phyloP scores from a whole-genome alignment of 805 yeast genomes.

The Hanseniaspora hatyaiensis region DNA sequence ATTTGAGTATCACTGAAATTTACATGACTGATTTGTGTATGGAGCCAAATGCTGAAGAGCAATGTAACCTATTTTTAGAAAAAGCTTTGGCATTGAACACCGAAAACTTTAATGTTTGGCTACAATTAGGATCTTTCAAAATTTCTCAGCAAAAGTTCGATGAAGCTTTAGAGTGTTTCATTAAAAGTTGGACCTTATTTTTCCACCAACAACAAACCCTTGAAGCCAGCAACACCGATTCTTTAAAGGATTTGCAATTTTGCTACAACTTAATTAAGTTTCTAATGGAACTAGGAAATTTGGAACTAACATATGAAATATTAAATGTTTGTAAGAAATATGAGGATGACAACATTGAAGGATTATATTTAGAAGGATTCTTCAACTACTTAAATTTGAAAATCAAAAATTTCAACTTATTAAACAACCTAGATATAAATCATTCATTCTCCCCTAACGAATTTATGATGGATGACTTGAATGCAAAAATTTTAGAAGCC shows the following conservation, averaged over 20 bases:
- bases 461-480: conserved; percentile 25
- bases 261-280: conserved; percentile 13
- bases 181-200: conserved; percentile 62
- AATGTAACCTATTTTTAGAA: conserved; percentile 61
- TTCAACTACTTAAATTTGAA: conserved; percentile 47
- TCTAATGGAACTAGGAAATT: conserved; percentile 52
- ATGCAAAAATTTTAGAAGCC: conserved; percentile 26
- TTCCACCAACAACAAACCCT: too few species aligned
- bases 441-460: conserved; percentile 23
- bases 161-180: conserved; percentile 62
- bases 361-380: conserved; percentile 73
- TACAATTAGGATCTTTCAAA: conserved; percentile 71
- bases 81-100: conserved; percentile 52
- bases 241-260: conserved; percentile 34
- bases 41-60: conserved; percentile 76
- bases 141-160: conserved; percentile 68
- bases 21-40: conserved; percentile 98
- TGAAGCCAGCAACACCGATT: too few species aligned
- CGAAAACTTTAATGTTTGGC: conserved; percentile 57
- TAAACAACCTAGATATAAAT: conserved; percentile 19
- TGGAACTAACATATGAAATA: conserved; percentile 60
- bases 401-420: conserved; percentile 22
- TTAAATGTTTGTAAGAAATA: conserved; percentile 56
- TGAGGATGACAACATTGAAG: conserved; percentile 74
- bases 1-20: conserved; percentile 77